phyloP scores from a whole-genome alignment of 176 grass and related monocot species.

The Alloteropsis semialata region DNA sequence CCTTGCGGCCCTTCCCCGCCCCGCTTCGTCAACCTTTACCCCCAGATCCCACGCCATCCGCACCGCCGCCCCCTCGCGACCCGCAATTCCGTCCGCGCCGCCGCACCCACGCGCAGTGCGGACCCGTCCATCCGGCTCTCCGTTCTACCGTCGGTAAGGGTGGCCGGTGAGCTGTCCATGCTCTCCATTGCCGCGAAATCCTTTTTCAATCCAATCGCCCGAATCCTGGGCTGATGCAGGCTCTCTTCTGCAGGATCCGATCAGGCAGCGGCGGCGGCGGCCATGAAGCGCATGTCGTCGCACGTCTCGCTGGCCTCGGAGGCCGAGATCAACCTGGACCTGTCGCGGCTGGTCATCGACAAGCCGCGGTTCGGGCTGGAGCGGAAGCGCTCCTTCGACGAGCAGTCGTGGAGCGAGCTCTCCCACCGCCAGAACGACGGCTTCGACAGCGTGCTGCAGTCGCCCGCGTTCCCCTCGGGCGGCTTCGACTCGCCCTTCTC shows the following conservation, averaged over 20 bases:
- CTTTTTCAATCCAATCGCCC: too few relatives aligned
- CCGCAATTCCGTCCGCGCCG: too few relatives aligned
- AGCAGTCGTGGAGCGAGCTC: constrained; percentile 77
- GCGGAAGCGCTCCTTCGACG: constrained; percentile 79
- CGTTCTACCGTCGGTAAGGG: background rate
- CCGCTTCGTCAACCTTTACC: too few relatives aligned
- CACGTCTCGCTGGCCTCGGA: constrained; percentile 62
- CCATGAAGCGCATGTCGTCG: constrained; percentile 60
- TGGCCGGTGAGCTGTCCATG: background rate
- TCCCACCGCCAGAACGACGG: constrained; percentile 42
- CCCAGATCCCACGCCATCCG: too few relatives aligned
- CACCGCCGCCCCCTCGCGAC: too few relatives aligned
- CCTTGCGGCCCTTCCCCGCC: too few relatives aligned
- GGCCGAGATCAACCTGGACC: constrained; percentile 69
- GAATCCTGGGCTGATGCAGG: background rate
- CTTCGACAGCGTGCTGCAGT: constrained; percentile 59
- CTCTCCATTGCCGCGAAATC: too few relatives aligned
- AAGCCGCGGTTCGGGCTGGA: constrained; percentile 57
- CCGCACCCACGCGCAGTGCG: too few relatives aligned
- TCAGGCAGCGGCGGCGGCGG: background rate
- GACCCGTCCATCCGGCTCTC: background rate
- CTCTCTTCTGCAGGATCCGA: background rate
- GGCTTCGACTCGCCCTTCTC: constrained; percentile 70
- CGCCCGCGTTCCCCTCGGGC: constrained; percentile 38
- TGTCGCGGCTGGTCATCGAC: constrained; percentile 50